Conservation (phyloP, 2,329 filamentous ascomycete genomes). For the Fusarium pininemorale region DNA sequence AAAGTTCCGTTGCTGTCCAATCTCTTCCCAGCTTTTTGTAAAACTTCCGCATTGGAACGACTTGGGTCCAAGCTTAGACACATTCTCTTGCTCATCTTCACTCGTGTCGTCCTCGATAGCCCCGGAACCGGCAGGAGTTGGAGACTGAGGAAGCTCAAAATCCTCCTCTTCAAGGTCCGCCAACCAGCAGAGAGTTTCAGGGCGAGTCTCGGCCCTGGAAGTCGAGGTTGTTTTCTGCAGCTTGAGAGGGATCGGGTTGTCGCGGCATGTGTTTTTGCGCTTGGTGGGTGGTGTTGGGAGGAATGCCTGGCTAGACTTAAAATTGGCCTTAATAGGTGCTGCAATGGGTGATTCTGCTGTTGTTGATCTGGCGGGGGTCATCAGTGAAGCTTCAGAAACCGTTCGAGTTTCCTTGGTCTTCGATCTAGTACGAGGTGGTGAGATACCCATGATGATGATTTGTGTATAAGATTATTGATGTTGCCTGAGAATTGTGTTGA, state of each 20-base stretch:
- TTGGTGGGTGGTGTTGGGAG: background rate
- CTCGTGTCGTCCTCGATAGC: background rate
- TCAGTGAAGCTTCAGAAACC: background rate
- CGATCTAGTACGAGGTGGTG: background rate
- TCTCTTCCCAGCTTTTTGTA: background rate
- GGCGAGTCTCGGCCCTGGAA: background rate
- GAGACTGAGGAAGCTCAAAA: background rate
- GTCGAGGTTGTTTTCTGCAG: background rate
- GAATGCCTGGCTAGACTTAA: background rate
- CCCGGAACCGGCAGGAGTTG: background rate
- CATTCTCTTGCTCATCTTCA: background rate
- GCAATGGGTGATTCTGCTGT: background rate
- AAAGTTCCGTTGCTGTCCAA: background rate
- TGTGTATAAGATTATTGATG: background rate
- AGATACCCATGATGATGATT: constrained; percentile 1
- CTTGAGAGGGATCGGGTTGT: constrained; percentile 2
- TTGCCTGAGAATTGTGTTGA: background rate
- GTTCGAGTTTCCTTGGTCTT: background rate
- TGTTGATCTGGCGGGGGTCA: background rate
- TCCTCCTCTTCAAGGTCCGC: background rate
- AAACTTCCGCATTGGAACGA: constrained; percentile 10
- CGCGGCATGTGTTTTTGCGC: background rate
- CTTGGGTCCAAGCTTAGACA: background rate
- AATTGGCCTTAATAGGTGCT: background rate
- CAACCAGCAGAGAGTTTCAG: background rate